Conservation (phyloP, 441 rosid species). For the Corymbia calophylla region DNA sequence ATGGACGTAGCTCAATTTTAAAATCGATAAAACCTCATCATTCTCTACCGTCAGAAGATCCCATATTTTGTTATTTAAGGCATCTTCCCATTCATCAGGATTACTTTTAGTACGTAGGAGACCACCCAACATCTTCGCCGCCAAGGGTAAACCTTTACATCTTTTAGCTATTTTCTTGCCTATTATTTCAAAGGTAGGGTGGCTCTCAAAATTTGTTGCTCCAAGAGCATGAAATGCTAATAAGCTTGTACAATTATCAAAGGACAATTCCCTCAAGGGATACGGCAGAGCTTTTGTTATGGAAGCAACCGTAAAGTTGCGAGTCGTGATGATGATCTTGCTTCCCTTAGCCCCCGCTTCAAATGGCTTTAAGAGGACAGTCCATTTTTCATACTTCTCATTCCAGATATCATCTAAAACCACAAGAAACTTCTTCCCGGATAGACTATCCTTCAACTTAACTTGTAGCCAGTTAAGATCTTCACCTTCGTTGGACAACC, state of each 20-base stretch:
- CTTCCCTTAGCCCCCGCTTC: neutral
- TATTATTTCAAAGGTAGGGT: fast-evolving
- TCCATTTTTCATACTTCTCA: neutral
- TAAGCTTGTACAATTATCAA: neutral
- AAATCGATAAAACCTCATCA: neutral
- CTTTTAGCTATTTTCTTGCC: neutral
- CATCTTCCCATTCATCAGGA: neutral
- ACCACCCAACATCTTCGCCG: fast-evolving
- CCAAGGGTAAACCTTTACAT: neutral
- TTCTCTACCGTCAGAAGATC: fast-evolving
- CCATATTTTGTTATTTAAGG: neutral
- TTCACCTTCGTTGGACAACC: fast-evolving
- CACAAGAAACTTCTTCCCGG: neutral
- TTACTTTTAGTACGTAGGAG: neutral
- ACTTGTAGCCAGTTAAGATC: neutral
- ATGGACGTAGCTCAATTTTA: neutral
- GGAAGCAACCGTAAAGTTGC: neutral
- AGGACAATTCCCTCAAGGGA: neutral
- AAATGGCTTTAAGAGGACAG: neutral
- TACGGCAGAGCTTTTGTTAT: neutral
- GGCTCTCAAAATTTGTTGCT: neutral
- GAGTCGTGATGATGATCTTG: neutral
- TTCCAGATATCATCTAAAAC: neutral
- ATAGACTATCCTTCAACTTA: neutral
- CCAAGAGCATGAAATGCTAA: neutral